A percentile compares a stretch with the other conserved stretches of the same genome.
These are phyloP conservation scores for Lasiosphaeriaceae sp. DNA, from an alignment of 495 filamentous ascomycete species.

Conservation along the genomic window DNA sequence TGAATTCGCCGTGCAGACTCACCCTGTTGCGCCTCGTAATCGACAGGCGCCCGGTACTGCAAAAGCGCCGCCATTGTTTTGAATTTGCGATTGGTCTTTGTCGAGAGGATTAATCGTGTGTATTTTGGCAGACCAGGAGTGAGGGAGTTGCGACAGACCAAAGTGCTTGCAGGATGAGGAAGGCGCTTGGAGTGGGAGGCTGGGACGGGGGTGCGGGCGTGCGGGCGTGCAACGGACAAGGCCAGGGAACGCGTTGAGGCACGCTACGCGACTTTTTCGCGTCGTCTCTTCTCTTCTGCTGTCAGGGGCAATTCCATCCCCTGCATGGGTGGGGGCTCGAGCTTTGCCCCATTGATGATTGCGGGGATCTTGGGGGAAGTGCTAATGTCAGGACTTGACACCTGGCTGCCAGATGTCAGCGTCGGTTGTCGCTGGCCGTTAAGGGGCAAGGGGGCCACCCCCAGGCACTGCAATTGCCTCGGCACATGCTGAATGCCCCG, in stretches of 20 bases:
- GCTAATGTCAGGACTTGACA: too few relatives aligned
- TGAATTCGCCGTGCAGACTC: constrained; percentile 20
- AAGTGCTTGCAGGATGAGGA: constrained; percentile 6
- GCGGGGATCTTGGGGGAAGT: too few relatives aligned
- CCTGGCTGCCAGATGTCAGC: too few relatives aligned
- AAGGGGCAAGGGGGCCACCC: neutral
- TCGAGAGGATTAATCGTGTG: neutral
- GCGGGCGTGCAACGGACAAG: too few relatives aligned
- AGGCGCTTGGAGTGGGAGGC: constrained; percentile 9
- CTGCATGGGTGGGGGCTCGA: neutral
- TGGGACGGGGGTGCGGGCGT: neutral
- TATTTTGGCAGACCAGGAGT: neutral
- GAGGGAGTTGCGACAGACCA: constrained; percentile 4
- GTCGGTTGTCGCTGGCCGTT: neutral
- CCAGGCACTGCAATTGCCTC: too few relatives aligned
- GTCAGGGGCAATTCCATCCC: constrained; percentile 14
- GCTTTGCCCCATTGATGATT: too few relatives aligned
- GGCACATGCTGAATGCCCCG: constrained; percentile 33
- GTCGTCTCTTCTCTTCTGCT: neutral
- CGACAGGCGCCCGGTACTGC: constrained; percentile 67
- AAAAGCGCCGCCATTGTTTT: constrained; percentile 75
- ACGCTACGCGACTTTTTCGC: constrained; percentile 25
- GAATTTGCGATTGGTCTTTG: constrained; percentile 9
- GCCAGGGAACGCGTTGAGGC: constrained; percentile 26
- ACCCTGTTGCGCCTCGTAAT: constrained; percentile 84